Evolutionary conservation across 805 yeast genomes (phyloP).

Genomic region (Lipomyces orientalis): DNA sequence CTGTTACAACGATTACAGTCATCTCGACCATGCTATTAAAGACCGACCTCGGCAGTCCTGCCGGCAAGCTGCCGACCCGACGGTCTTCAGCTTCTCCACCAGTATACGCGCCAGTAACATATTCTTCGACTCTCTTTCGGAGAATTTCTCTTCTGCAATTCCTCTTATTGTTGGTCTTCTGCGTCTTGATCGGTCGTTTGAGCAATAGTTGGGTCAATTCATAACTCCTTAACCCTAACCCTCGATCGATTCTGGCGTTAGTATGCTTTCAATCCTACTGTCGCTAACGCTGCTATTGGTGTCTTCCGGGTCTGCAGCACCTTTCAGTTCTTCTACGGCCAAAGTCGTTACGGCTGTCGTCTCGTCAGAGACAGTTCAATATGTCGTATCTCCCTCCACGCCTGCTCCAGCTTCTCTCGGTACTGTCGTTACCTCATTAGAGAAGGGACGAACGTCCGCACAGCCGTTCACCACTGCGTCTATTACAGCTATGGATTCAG

Average conservation of each 20-base stretch:
- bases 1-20: background rate
- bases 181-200: background rate
- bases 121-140: background rate
- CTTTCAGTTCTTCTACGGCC: background rate
- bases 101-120: too few relatives aligned
- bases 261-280: background rate
- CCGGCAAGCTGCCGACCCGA: background rate
- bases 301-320: background rate
- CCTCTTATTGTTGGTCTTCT: background rate
- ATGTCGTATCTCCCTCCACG: constrained; percentile 7
- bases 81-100: background rate
- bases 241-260: background rate
- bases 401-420: background rate
- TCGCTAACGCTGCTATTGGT: background rate
- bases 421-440: background rate
- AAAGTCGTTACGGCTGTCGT: constrained; percentile 1
- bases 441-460: background rate
- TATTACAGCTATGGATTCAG: background rate
- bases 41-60: background rate
- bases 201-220: background rate
- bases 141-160: background rate
- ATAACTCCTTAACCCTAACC: background rate
- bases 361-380: constrained; percentile 20
- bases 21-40: background rate
- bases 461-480: background rate